Evolutionary conservation across 768 basidiomycete species (phyloP), one percentile per base, ranked within the genome.

Genomic region (Strobilomyces dryophilus): DNA sequence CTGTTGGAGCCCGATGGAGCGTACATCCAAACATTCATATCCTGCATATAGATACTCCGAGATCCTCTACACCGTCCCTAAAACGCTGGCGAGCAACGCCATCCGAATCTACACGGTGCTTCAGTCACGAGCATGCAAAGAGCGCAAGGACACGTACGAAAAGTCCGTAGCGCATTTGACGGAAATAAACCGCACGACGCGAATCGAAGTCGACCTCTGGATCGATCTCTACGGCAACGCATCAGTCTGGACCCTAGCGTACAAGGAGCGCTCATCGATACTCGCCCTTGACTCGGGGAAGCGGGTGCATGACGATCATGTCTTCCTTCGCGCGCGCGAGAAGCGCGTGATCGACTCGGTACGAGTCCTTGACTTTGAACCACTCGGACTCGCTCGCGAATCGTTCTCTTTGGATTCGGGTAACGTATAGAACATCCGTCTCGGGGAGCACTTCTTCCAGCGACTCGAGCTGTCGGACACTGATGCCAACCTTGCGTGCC

Each of bases 281-380:
- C 82, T 58, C 58, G 85, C 91, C 91, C 54, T 91, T 92, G 47
- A 95, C 84, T 63, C 97, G 74, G 14, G 97, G 97, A 20, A 99
- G 76, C n/a, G 97, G 97, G 71, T 99, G 97, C 94, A 99, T 95
- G 59, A 98, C 93, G 53, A 98, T 98, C 85, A 97, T 92, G 49
- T 94, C 90, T 58, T 92, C 88, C 75, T 98, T 98, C 10, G 97
- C 95, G 40, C 89, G 79, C 6, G 93, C 84, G 26, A 99, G 78
- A 31, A 98, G 83, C 11, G 95, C 90, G 65, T 98, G 97, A 71
- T 98, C 92, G 50, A 99, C 83, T 32, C 92, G 78, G 68, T 95
- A 98, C 15, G 86, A 82, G 66, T 95, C 89, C 76, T 92, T 97
- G 62, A 97, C 92, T 43, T 84, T 79, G 58, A 85, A 76, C 91